These are phyloP conservation scores for Leccinum disarticulatum DNA, from an alignment of 768 basidiomycete species.

Conservation along the genomic window DNA sequence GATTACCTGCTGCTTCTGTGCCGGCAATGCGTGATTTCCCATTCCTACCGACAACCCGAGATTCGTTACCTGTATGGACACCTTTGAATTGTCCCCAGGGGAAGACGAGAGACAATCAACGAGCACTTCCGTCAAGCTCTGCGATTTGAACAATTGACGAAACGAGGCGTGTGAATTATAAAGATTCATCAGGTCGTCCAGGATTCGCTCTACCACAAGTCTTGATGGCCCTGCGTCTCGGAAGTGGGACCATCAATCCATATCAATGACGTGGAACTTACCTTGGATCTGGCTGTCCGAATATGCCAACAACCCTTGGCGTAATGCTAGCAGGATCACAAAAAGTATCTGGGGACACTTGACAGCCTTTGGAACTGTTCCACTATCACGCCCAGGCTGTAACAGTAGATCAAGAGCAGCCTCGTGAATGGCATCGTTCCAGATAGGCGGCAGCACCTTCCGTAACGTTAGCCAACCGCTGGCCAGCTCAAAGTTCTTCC, in stretches of 20 bases:
- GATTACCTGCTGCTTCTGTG: conserved; percentile 73
- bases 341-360: conserved; percentile 70
- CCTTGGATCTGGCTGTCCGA: conserved; percentile 21
- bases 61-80: conserved; percentile 70
- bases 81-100: conserved; percentile 10
- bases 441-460: conserved; percentile 61
- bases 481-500: conserved; percentile 78
- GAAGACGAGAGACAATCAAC: conserved; percentile 62
- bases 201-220: conserved; percentile 33
- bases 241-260: not conserved
- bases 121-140: conserved; percentile 65
- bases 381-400: conserved; percentile 37
- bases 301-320: conserved; percentile 47
- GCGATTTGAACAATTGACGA: conserved; percentile 71
- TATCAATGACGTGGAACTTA: not conserved
- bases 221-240: conserved; percentile 23
- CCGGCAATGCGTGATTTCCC: conserved; percentile 56
- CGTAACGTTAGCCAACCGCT: conserved; percentile 82
- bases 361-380: conserved; percentile 33
- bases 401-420: conserved; percentile 70
- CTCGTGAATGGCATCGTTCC: conserved; percentile 67
- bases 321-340: conserved; percentile 68
- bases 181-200: conserved; percentile 68
- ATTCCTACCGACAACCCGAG: conserved; percentile 66
- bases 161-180: conserved; percentile 66